Evolutionary conservation across 2,329 filamentous ascomycete genomes (phyloP).

Genomic region (Grosmannia huntii): DNA sequence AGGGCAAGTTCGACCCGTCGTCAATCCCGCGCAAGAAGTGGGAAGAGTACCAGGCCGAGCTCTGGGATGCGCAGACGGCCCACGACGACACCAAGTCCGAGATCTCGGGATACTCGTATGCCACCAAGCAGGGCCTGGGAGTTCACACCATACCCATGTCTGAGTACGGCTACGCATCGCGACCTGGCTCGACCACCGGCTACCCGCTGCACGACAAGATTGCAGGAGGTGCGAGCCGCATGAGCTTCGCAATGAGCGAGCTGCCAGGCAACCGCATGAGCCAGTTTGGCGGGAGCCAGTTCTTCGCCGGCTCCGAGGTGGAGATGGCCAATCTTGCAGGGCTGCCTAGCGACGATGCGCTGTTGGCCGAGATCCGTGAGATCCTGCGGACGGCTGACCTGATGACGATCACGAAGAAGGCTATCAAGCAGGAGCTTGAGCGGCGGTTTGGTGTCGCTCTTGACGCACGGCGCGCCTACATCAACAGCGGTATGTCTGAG

Average conservation of each 20-base stretch:
- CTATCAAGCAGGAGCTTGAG: conserved; percentile 88
- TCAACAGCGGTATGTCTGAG: conserved; percentile 66
- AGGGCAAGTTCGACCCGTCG: conserved; percentile 91
- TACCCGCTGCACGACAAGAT: conserved; percentile 38
- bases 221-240: conserved; percentile 34
- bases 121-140: conserved; percentile 55
- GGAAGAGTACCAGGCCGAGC: conserved; percentile 97
- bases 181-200: conserved; percentile 42
- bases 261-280: conserved; percentile 44
- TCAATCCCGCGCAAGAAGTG: conserved; percentile 96
- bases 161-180: conserved; percentile 54
- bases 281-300: conserved; percentile 47
- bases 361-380: conserved; percentile 87
- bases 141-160: conserved; percentile 40
- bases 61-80: conserved; percentile 89
- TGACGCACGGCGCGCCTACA: conserved; percentile 82
- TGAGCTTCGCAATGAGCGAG: conserved; percentile 71
- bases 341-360: conserved; percentile 75
- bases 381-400: conserved; percentile 84
- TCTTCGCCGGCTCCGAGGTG: conserved; percentile 44
- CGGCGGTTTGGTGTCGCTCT: conserved; percentile 75
- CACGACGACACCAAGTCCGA: conserved; percentile 74
- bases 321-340: conserved; percentile 64
- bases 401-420: conserved; percentile 98
- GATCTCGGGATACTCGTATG: conserved; percentile 87